A percentile compares a stretch with the other conserved stretches of the same genome.
Evolutionary conservation across 108 stramenopile species (phyloP).

Genomic region (Nannochloropsis oceanica): DNA sequence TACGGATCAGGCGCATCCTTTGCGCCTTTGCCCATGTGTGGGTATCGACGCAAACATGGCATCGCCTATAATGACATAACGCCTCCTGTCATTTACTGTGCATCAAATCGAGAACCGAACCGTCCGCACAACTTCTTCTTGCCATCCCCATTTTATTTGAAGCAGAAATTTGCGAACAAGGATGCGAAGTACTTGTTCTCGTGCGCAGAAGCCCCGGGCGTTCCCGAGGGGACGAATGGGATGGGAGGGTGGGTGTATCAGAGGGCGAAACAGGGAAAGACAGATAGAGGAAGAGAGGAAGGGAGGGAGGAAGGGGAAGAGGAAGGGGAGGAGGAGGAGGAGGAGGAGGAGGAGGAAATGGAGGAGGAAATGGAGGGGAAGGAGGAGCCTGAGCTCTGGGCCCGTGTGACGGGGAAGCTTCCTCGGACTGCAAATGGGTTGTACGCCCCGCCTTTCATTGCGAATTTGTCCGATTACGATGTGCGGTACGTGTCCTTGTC

Average conservation of each 20-base stretch:
- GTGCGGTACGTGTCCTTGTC: not conserved
- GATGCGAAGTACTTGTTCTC: constrained; percentile 2
- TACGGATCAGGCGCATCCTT: not conserved
- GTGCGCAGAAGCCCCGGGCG: not conserved
- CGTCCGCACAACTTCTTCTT: not conserved
- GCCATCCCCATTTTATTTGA: not conserved
- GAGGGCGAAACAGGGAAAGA: not conserved
- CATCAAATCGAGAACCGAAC: not conserved
- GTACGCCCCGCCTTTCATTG: not conserved
- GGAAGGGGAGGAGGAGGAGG: not conserved
- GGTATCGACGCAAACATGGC: not conserved
- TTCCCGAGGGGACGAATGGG: not conserved
- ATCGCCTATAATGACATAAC: not conserved
- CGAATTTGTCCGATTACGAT: not conserved
- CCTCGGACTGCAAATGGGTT: not conserved
- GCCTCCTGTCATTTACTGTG: not conserved
- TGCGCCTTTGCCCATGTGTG: not conserved
- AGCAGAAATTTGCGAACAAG: not conserved
- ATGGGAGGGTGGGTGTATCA: not conserved
- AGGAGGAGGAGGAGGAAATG: not conserved
- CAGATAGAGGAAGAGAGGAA: not conserved
- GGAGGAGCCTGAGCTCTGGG: not conserved
- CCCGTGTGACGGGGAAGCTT: not conserved
- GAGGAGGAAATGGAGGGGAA: not conserved
- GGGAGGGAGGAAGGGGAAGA: not conserved